Percentiles rank a stretch among this genome's conserved stretches.
phyloP scores from a whole-genome alignment of 163 green algal species.

The Volvox carteri region DNA sequence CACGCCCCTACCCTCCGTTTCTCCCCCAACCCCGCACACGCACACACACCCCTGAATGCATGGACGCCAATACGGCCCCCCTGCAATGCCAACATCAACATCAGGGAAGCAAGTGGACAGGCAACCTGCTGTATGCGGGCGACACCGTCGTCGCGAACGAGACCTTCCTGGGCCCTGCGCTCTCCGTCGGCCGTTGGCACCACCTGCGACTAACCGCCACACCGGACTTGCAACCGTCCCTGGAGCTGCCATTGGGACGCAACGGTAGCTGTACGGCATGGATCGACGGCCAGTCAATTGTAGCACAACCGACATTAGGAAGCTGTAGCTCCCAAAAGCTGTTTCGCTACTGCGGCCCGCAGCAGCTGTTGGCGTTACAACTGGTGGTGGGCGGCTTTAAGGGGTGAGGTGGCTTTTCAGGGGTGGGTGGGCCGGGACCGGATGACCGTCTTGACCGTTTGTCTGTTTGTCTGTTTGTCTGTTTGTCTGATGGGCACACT shows the following conservation, averaged over 20 bases:
- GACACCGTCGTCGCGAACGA: not conserved
- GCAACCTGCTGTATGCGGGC: conserved; percentile 14
- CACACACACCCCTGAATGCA: no score
- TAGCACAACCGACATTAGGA: not conserved
- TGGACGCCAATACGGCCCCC: no score
- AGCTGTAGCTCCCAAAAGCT: conserved; percentile 1
- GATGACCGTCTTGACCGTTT: no score
- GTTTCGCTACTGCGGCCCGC: not conserved
- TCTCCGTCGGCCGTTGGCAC: conserved; percentile 47
- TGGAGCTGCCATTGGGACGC: not conserved
- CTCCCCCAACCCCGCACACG: no score
- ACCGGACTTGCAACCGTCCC: not conserved
- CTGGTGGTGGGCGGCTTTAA: conserved; percentile 28
- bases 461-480: no score
- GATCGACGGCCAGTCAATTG: conserved; percentile 41
- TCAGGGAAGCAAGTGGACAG: conserved; percentile 29
- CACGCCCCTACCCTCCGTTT: no score
- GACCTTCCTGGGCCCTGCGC: not conserved
- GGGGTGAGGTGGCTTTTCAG: conserved; percentile 45
- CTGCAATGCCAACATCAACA: not conserved
- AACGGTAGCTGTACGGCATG: not conserved
- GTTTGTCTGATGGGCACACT: no score
- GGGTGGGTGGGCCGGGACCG: no score
- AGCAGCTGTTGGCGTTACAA: not conserved
- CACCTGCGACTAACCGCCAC: conserved; percentile 20